Evolutionary conservation across 1,284 basidiomycete species (phyloP).

Genomic region (Kalmanozyma brasiliensis): DNA sequence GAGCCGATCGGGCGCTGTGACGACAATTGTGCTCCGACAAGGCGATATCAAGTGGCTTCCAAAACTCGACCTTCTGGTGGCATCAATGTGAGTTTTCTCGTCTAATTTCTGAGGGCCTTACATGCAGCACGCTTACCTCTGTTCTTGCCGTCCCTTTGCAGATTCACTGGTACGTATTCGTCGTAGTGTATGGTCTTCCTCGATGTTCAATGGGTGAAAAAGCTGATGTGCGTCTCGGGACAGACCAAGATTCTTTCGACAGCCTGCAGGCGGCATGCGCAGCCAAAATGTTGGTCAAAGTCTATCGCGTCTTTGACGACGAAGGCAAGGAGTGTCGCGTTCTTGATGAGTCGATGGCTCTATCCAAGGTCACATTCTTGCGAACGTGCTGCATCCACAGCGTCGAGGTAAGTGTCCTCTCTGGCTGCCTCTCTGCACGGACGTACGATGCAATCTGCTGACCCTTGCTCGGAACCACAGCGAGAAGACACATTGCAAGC

Average conservation of each 20-base stretch:
- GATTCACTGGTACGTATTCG: conserved; percentile 14
- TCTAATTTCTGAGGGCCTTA: background rate
- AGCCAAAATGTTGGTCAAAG: conserved; percentile 2
- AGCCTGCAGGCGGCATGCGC: conserved; percentile 2
- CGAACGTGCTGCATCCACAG: conserved; percentile 15
- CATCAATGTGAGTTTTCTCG: conserved; percentile 16
- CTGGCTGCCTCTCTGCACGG: too few relatives aligned
- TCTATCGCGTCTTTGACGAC: conserved; percentile 7
- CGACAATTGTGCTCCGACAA: conserved; percentile 9
- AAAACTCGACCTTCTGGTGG: background rate
- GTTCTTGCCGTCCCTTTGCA: background rate
- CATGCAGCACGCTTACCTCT: background rate
- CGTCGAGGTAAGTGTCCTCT: conserved; percentile 11
- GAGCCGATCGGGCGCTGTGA: conserved; percentile 11
- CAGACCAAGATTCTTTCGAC: background rate
- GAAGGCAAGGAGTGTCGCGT: conserved; percentile 7
- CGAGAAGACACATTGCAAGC: conserved; percentile 1
- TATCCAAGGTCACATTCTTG: conserved; percentile 9
- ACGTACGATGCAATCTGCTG: background rate
- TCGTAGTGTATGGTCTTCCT: background rate
- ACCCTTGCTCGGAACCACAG: background rate
- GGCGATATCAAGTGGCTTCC: background rate
- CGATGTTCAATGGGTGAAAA: too few relatives aligned
- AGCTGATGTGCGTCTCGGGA: background rate
- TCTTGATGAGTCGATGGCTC: conserved; percentile 9